Evolutionary conservation across 768 basidiomycete species (phyloP).

Genomic region (Leccinum boreale): DNA sequence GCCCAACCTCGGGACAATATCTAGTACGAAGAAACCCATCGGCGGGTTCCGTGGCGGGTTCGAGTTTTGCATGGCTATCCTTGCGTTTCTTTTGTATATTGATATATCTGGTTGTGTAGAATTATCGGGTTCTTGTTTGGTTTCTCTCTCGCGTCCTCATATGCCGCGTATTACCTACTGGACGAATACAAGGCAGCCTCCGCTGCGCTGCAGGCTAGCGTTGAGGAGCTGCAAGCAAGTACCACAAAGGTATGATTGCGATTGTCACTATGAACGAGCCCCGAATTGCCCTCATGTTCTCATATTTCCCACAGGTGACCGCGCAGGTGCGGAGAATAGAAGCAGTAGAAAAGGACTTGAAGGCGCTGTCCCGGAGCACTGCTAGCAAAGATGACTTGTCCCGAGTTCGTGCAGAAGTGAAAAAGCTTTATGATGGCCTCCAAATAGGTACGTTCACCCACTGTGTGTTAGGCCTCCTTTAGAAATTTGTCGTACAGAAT

Average conservation of each 20-base stretch:
- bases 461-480: neutral
- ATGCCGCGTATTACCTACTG: conserved; percentile 82
- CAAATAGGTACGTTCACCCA: conserved; percentile 58
- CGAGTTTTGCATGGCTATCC: conserved; percentile 16
- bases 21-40: conserved; percentile 67
- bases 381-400: conserved; percentile 80
- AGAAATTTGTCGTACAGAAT: conserved; percentile 44
- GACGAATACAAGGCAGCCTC: conserved; percentile 91
- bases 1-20: conserved; percentile 52
- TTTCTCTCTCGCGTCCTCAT: conserved; percentile 84
- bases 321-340: conserved; percentile 82
- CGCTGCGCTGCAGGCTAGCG: conserved; percentile 81
- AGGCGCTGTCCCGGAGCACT: conserved; percentile 61
- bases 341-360: conserved; percentile 86
- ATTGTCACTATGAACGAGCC: neutral
- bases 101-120: conserved; percentile 33
- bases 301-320: conserved; percentile 52
- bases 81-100: neutral
- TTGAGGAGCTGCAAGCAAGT: conserved; percentile 80
- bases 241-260: conserved; percentile 63
- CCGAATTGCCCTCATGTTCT: neutral
- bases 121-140: conserved; percentile 86
- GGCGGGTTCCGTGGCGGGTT: conserved; percentile 71
- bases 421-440: conserved; percentile 83
- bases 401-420: conserved; percentile 72